Evolutionary conservation across 257 asterid species (phyloP), one percentile per base, ranked within the genome.

Genomic region (Solanum lycopersicoides): DNA sequence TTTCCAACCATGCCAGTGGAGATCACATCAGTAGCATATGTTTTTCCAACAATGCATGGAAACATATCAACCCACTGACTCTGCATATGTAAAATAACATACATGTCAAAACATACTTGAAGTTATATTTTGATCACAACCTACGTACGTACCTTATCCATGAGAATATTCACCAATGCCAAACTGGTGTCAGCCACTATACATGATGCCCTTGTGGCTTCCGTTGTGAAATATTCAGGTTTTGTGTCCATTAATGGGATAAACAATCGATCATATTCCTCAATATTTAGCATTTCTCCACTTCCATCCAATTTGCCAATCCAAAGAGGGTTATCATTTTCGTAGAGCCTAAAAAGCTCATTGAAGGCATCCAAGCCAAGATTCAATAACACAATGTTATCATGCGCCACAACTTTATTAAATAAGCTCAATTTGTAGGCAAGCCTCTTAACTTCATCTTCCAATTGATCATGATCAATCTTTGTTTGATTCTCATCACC

Each of bases 381-480:
- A 63, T 4, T 23, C 71, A 63, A 23, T 23, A 63, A 63, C 71
- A 63, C 28, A 2, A 11, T 21, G 3, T 63, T 63, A 63, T 63
- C 32, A 11, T 9, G 3, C 71, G 21, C 65, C 7, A 23, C 69
- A 63, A 23, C 32, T 3, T 23, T 21, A 4, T 23, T 10, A 63
- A 21, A 25, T 63, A 10, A 63, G 32, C 32, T 63, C 23, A 63
- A 89, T 85, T 93, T 94, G 89, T 88, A 87, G 42, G 88, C 86
- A 28, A 94, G 89, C 63, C 94, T 92, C 16, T 90, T 89, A 44
- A 93, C 93, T 71, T 95, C 97, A 34, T 94, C 94, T 89, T 92
- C 93, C 44, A 96, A 87, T 87, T 93, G 89, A 7, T 95, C 94
- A 85, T 95, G 91, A 90, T 95, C 96, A 11, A 92, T 90, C 94